A percentile compares a stretch with the other conserved stretches of the same genome.
phyloP scores from a whole-genome alignment of 352 stramenopile genomes.

The Globisporangium orthogonon region DNA sequence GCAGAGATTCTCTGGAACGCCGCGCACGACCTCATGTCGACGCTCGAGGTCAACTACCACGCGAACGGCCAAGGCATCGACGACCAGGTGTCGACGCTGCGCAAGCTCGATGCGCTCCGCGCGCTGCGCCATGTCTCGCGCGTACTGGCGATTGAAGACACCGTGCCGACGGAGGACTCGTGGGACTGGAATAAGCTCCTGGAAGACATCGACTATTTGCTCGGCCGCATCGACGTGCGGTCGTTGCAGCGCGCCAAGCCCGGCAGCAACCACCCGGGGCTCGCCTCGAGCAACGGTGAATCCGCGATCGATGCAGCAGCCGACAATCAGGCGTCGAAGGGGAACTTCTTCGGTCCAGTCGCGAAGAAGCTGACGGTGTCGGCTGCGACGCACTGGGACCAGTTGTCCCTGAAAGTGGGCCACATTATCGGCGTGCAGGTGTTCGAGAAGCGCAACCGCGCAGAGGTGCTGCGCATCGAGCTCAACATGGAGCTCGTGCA shows the following conservation, averaged over 20 bases:
- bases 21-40: slow-evolving; percentile 81
- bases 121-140: slow-evolving; percentile 57
- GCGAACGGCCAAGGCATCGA: slow-evolving; percentile 40
- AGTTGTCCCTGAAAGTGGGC: slow-evolving; percentile 46
- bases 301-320: not conserved
- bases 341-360: not conserved
- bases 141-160: slow-evolving; percentile 61
- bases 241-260: slow-evolving; percentile 25
- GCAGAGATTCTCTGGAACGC: slow-evolving; percentile 93
- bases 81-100: slow-evolving; percentile 34
- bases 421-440: slow-evolving; percentile 70
- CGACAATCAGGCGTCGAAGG: not conserved
- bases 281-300: slow-evolving; percentile 1
- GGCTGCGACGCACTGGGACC: slow-evolving; percentile 54
- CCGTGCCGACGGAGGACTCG: slow-evolving; percentile 58
- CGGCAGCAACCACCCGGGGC: slow-evolving; percentile 11
- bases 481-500: slow-evolving; percentile 69
- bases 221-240: slow-evolving; percentile 51
- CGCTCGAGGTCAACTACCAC: slow-evolving; percentile 74
- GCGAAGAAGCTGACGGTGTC: slow-evolving; percentile 10
- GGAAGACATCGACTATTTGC: slow-evolving; percentile 62
- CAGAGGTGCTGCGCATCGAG: slow-evolving; percentile 55
- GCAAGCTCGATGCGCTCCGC: slow-evolving; percentile 57
- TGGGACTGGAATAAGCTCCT: slow-evolving; percentile 80
- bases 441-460: slow-evolving; percentile 68